Percentiles rank a stretch among this genome's conserved stretches.
These are phyloP conservation scores for Dichotomopilus funicola DNA, from an alignment of 2,329 filamentous ascomycete species.

Conservation along the genomic window DNA sequence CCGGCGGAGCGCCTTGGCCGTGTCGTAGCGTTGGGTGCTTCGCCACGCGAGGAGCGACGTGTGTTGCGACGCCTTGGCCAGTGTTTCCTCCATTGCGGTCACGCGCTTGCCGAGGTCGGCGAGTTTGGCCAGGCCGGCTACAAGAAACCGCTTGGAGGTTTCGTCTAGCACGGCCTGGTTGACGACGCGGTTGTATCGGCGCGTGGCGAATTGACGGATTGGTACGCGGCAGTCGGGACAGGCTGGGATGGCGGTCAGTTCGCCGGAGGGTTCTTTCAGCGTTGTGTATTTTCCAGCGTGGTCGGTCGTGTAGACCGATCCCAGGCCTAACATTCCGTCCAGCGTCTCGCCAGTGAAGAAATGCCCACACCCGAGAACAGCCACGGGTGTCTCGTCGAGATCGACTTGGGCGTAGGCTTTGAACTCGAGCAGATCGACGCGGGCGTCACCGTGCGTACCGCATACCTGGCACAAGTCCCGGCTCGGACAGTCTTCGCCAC, in stretches of 20 bases:
- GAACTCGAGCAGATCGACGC: conserved; percentile 52
- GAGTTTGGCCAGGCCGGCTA: conserved; percentile 34
- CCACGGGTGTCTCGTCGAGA: conserved; percentile 52
- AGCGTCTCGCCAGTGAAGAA: conserved; percentile 53
- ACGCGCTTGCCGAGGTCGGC: conserved; percentile 27
- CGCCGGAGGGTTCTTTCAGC: conserved; percentile 43
- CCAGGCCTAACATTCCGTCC: conserved; percentile 54
- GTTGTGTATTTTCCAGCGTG: conserved; percentile 28
- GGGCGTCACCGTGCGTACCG: conserved; percentile 32
- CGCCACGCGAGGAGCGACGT: neutral
- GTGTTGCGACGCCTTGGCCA: conserved; percentile 13
- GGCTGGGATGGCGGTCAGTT: conserved; percentile 35
- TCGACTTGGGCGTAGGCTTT: conserved; percentile 51
- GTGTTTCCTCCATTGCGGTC: conserved; percentile 18
- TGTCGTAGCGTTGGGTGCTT: neutral
- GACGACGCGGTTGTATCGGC: conserved; percentile 56
- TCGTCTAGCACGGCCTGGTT: conserved; percentile 55
- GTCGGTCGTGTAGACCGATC: conserved; percentile 41
- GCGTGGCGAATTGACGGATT: conserved; percentile 44
- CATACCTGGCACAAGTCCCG: conserved; percentile 52
- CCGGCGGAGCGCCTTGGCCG: conserved; percentile 15
- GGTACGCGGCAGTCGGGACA: conserved; percentile 57
- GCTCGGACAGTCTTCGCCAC: conserved; percentile 55
- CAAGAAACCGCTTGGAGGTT: conserved; percentile 57
- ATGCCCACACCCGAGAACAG: conserved; percentile 59